Evolutionary conservation across 345 rosid genomes (phyloP).

Genomic region (Eucalyptus lansdowneana): DNA sequence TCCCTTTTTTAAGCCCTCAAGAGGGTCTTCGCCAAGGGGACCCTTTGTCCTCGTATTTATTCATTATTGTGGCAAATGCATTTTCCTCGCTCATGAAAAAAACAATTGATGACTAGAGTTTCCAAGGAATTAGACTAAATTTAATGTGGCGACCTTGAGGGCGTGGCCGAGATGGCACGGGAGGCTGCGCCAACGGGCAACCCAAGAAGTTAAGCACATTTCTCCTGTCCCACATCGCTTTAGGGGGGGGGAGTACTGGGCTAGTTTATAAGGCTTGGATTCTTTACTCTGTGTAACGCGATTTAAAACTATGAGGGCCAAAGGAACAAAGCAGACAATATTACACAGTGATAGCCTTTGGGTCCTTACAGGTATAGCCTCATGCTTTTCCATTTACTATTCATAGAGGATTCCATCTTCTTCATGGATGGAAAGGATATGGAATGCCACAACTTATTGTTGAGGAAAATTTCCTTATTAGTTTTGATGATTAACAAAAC

Average conservation of each 20-base stretch:
- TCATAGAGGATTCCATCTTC: too few relatives aligned
- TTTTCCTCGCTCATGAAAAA: background rate
- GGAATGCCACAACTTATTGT: too few relatives aligned
- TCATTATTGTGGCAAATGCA: background rate
- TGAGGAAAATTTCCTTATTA: too few relatives aligned
- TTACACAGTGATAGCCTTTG: accelerated
- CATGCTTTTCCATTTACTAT: background rate
- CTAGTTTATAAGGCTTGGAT: too few relatives aligned
- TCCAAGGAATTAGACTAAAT: background rate
- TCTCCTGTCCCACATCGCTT: too few relatives aligned
- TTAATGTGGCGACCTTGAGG: too few relatives aligned
- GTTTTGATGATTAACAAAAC: too few relatives aligned
- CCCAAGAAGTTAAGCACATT: too few relatives aligned
- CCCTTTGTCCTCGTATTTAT: background rate
- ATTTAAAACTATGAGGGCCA: too few relatives aligned
- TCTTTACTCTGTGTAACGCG: accelerated
- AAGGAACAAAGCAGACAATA: too few relatives aligned
- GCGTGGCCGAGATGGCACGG: accelerated
- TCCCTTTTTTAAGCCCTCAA: background rate
- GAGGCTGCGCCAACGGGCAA: accelerated
- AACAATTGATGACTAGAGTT: background rate
- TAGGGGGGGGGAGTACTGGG: accelerated
- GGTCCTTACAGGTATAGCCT: background rate
- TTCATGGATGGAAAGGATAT: too few relatives aligned
- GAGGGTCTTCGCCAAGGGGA: background rate